Evolutionary conservation across 352 stramenopile species (phyloP), one percentile per base, ranked within the genome.

Genomic region (Blastocystis sp.): DNA sequence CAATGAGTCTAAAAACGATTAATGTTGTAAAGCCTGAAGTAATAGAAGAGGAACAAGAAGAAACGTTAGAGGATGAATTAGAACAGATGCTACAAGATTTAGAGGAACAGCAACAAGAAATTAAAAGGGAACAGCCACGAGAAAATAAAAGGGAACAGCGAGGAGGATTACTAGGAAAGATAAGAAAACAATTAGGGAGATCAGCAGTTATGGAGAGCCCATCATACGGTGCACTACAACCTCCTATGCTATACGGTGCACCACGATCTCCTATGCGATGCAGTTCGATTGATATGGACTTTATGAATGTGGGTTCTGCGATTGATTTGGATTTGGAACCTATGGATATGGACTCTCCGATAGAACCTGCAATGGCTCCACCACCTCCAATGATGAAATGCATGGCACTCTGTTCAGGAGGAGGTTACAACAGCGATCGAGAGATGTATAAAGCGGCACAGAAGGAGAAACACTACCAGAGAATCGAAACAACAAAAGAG

Each of bases 381-480:
- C 50, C 50, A 59, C 50, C 20, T n/a, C 20, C 50, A 59, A n/a
- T n/a, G 50, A 59, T 59, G 11, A 13, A 37, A 13, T 68, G 59
- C 50, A n/a, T n/a, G 20, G 50, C 20, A 13, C 11, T 13, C 50
- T 59, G 50, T n/a, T 59, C 50, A 2, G 20, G 20, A n/a, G 50
- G 50, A 59, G 20, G 50, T 34, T 34, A 59, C 50, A 59, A n/a
- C 20, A n/a, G 50, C 50, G 20, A 26, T 16, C 64, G 79, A 68
- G 92, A 91, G 26, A 76, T 91, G 66, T 45, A 90, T 54, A 90
- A 88, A 24, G 82, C 87, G 16, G 91, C 69, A 47, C 30, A 34
- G 30, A 34, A 34, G 30, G 81, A 82, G n/a, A 82, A 90, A 20
- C 88, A 66, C 43, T 73, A 91, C 39, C 59, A 90, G 26, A 39